These are phyloP conservation scores for Boletales sp. DNA, from an alignment of 768 basidiomycete genomes.

Conservation along the genomic window DNA sequence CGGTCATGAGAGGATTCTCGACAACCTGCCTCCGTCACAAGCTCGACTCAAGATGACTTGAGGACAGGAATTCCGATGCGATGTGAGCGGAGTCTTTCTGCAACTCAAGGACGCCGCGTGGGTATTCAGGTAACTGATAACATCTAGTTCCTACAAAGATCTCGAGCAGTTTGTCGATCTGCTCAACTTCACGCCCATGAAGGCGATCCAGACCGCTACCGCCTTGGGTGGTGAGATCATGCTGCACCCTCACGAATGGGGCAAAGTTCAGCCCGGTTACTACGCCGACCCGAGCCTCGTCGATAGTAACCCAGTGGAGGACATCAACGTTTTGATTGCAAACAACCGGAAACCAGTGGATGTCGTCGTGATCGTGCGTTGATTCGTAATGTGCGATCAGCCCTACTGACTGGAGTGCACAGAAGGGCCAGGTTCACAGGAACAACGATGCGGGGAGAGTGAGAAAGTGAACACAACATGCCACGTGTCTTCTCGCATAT, in stretches of 20 bases:
- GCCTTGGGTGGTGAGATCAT: constrained; percentile 36
- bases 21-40: too few species aligned
- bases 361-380: constrained; percentile 31
- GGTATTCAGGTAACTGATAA: constrained; percentile 11
- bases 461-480: neutral
- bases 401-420: neutral
- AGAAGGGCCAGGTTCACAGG: constrained; percentile 29
- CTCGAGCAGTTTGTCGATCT: constrained; percentile 36
- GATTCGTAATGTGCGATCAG: neutral
- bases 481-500: too few species aligned
- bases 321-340: constrained; percentile 30
- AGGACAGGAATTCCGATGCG: too few species aligned
- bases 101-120: constrained; percentile 27
- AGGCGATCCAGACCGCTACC: constrained; percentile 34
- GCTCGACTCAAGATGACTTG: too few species aligned
- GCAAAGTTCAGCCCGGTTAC: constrained; percentile 35
- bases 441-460: neutral
- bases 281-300: constrained; percentile 36
- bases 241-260: constrained; percentile 34
- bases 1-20: too few species aligned
- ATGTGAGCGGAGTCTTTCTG: too few species aligned
- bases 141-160: constrained; percentile 32
- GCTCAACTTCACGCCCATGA: constrained; percentile 34
- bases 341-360: constrained; percentile 31
- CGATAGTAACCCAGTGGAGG: constrained; percentile 34